Percentiles rank a stretch among this genome's conserved stretches.
phyloP scores from a whole-genome alignment of 2,329 filamentous ascomycete species.

The Penicillium brevicompactum region DNA sequence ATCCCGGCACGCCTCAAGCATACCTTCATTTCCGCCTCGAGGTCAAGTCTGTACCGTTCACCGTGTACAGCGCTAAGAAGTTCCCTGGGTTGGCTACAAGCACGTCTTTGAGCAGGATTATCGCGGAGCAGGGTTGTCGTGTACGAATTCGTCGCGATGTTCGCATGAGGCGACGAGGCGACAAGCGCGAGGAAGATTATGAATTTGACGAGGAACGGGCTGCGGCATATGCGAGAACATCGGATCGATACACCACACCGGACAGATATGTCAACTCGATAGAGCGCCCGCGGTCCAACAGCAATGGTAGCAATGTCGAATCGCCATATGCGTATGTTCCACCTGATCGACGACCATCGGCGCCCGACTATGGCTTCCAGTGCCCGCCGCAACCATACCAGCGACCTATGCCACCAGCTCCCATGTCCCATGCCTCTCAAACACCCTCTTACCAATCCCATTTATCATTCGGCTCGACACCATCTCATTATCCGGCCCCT shows the following conservation, averaged over 20 bases:
- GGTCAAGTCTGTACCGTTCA: constrained; percentile 83
- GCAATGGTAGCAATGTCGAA: constrained; percentile 58
- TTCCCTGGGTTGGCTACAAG: constrained; percentile 92
- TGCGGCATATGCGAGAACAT: constrained; percentile 44
- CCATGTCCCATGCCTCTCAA: constrained; percentile 39
- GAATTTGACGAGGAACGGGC: constrained; percentile 62
- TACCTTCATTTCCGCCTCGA: constrained; percentile 85
- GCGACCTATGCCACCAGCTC: constrained; percentile 39
- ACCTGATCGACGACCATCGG: constrained; percentile 53
- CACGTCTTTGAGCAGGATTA: constrained; percentile 82
- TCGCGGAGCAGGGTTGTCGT: constrained; percentile 94
- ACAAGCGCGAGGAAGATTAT: constrained; percentile 68
- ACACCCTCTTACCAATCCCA: constrained; percentile 43
- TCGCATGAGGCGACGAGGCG: constrained; percentile 81
- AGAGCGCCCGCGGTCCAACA: constrained; percentile 62
- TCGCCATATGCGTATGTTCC: constrained; percentile 44
- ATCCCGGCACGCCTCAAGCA: constrained; percentile 49
- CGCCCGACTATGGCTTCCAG: constrained; percentile 46
- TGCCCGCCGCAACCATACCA: constrained; percentile 37
- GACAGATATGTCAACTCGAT: constrained; percentile 51
- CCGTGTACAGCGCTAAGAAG: constrained; percentile 95
- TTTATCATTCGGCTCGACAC: constrained; percentile 44
- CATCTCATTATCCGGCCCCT: constrained; percentile 45
- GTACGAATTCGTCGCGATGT: constrained; percentile 94
- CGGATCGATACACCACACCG: constrained; percentile 54